Conservation (phyloP, 78 protist species). For the slime mould (Dictyostelium discoideum) region dicty_2.7 NC_007088.5:7445001-7445500, state of each 20-base stretch:
- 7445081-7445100: constrained; percentile 36
- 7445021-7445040: constrained; percentile 75
- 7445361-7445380: constrained; percentile 34
- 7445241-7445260: constrained; percentile 65
- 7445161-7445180: constrained; percentile 69
- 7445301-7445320: background rate
- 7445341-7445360: constrained; percentile 9
- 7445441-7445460: constrained; percentile 69
- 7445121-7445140: constrained; percentile 63
- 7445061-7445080: constrained; percentile 78
- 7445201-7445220: constrained; percentile 46
- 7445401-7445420: constrained; percentile 77
- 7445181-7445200: constrained; percentile 50
- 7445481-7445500: constrained; percentile 35
- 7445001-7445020: constrained; percentile 49
- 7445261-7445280: constrained; percentile 8
- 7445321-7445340: background rate
- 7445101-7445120: constrained; percentile 39
- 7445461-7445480: constrained; percentile 65
- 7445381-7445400: constrained; percentile 74
- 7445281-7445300: background rate
- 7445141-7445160: constrained; percentile 55
- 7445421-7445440: constrained; percentile 81
- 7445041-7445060: constrained; percentile 64
- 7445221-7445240: constrained; percentile 37